phyloP scores from a whole-genome alignment of 768 basidiomycete genomes.

The Polyporus arcularius region DNA sequence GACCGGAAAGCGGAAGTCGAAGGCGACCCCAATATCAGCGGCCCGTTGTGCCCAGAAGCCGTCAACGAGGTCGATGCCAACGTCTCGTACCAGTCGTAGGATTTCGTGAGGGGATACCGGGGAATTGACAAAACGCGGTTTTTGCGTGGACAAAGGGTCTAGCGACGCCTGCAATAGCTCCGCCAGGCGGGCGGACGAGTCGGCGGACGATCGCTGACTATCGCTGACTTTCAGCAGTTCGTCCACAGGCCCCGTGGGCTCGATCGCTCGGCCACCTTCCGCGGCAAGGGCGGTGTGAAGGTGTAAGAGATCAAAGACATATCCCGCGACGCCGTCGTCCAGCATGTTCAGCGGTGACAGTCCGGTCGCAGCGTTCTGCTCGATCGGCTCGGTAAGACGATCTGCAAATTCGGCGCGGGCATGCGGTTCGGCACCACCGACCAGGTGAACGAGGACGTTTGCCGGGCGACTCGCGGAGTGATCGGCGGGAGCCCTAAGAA shows the following conservation, averaged over 20 bases:
- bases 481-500: slow-evolving; percentile 41
- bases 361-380: slow-evolving; percentile 54
- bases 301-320: slow-evolving; percentile 68
- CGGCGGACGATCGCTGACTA: slow-evolving; percentile 12
- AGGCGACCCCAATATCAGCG: slow-evolving; percentile 68
- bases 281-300: slow-evolving; percentile 28
- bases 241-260: background rate
- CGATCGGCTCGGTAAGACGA: slow-evolving; percentile 54
- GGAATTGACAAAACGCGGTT: slow-evolving; percentile 63
- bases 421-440: slow-evolving; percentile 53
- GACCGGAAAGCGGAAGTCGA: slow-evolving; percentile 78
- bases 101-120: slow-evolving; percentile 72
- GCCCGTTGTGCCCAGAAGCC: slow-evolving; percentile 68
- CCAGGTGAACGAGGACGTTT: slow-evolving; percentile 69
- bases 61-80: slow-evolving; percentile 80
- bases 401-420: slow-evolving; percentile 69
- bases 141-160: slow-evolving; percentile 46
- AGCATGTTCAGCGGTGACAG: slow-evolving; percentile 54
- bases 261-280: background rate
- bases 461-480: slow-evolving; percentile 24
- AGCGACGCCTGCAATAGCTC: slow-evolving; percentile 65
- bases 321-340: slow-evolving; percentile 72
- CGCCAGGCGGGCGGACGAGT: background rate
- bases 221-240: slow-evolving; percentile 12
- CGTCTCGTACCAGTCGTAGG: slow-evolving; percentile 58